Conservation (phyloP, 2,329 filamentous ascomycete species). For the Myriosclerotinia scirpicola region DNA sequence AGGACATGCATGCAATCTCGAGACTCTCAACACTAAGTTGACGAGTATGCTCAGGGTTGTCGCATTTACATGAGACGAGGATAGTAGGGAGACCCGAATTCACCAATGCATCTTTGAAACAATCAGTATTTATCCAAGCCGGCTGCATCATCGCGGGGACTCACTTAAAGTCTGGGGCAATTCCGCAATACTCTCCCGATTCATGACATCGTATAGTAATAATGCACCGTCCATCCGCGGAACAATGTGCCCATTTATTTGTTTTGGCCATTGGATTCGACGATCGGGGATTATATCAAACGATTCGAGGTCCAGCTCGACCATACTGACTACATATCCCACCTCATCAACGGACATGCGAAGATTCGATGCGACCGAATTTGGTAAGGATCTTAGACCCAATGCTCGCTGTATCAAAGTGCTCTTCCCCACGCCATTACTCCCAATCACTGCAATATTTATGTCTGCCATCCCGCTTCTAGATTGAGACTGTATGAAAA, state of each 20-base stretch:
- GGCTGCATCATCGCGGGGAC: conserved; percentile 42
- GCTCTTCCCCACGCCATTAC: conserved; percentile 66
- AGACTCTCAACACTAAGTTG: conserved; percentile 70
- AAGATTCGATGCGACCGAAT: conserved; percentile 54
- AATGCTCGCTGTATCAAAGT: conserved; percentile 65
- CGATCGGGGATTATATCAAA: conserved; percentile 60
- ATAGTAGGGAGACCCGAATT: conserved; percentile 73
- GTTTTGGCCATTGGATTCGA: conserved; percentile 65
- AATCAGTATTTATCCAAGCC: conserved; percentile 20
- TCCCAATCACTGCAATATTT: conserved; percentile 66
- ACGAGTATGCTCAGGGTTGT: conserved; percentile 67
- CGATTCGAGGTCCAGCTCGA: conserved; percentile 65
- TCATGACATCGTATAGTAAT: conserved; percentile 84
- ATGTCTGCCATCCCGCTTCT: conserved; percentile 49
- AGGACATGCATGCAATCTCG: conserved; percentile 65
- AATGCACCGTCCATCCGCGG: conserved; percentile 80
- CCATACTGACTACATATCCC: conserved; percentile 58
- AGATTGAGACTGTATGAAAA: conserved; percentile 34
- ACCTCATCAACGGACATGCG: conserved; percentile 59
- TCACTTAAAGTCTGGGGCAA: conserved; percentile 77
- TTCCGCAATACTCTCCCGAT: conserved; percentile 70
- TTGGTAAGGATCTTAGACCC: conserved; percentile 54
- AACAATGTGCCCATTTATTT: conserved; percentile 67
- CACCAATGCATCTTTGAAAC: conserved; percentile 68
- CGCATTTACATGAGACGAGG: conserved; percentile 88